These are phyloP conservation scores for Aspergillus sp. DNA, from an alignment of 2,329 filamentous ascomycete species.

Conservation along the genomic window DNA sequence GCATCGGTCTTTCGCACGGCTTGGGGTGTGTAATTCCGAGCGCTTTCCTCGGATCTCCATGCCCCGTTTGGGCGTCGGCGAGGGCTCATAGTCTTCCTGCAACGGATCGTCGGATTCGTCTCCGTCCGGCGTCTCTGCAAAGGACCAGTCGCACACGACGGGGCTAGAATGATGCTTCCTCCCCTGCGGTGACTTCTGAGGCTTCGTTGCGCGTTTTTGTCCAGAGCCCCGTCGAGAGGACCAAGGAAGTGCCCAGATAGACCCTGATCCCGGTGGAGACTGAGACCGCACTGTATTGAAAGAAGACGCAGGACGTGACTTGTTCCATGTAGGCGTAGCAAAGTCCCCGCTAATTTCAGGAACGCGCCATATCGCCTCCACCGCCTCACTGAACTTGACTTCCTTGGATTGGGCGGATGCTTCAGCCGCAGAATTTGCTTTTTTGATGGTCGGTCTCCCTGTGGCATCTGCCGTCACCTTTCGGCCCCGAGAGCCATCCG, in stretches of 20 bases:
- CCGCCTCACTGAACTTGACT: slow-evolving; percentile 16
- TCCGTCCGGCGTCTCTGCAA: slow-evolving; percentile 34
- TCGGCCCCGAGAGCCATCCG: neutral
- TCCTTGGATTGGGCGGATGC: slow-evolving; percentile 17
- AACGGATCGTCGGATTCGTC: slow-evolving; percentile 48
- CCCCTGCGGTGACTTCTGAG: slow-evolving; percentile 19
- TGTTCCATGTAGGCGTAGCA: slow-evolving; percentile 26
- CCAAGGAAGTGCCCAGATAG: slow-evolving; percentile 40
- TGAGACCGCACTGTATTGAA: slow-evolving; percentile 22
- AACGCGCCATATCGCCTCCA: slow-evolving; percentile 33
- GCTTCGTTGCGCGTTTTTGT: slow-evolving; percentile 25
- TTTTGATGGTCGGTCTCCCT: slow-evolving; percentile 14
- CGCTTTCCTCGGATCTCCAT: slow-evolving; percentile 26
- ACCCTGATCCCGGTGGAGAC: slow-evolving; percentile 39
- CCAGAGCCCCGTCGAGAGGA: slow-evolving; percentile 22
- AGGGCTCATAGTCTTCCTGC: slow-evolving; percentile 36
- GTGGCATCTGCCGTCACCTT: slow-evolving; percentile 10
- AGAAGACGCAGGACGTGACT: slow-evolving; percentile 17
- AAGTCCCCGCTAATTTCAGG: slow-evolving; percentile 32
- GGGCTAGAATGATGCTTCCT: slow-evolving; percentile 33
- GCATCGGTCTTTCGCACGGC: slow-evolving; percentile 13
- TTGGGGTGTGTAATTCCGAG: slow-evolving; percentile 7
- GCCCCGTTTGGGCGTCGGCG: slow-evolving; percentile 30
- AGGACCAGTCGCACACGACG: slow-evolving; percentile 39
- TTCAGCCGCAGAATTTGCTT: slow-evolving; percentile 21